Evolutionary conservation across 2,329 filamentous ascomycete genomes (phyloP).

Genomic region (Phialocephala subalpina): DNA sequence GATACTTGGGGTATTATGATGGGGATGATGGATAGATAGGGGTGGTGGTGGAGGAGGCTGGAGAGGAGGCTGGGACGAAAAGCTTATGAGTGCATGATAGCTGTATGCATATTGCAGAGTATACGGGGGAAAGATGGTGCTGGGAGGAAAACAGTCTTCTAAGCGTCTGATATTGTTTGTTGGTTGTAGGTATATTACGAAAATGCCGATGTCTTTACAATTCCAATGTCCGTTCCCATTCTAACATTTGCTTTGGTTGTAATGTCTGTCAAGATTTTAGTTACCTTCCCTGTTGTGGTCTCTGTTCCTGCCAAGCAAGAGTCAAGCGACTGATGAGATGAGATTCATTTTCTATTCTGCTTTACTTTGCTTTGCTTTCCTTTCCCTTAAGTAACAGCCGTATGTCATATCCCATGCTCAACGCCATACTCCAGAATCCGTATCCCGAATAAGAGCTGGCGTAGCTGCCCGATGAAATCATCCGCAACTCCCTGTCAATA

Average conservation of each 20-base stretch:
- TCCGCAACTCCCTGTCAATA: neutral
- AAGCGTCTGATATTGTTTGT: constrained; percentile 16
- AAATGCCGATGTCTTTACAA: neutral
- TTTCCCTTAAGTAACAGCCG: neutral
- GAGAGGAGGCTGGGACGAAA: no score
- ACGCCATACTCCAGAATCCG: neutral
- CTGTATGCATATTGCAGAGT: constrained; percentile 2
- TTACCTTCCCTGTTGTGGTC: neutral
- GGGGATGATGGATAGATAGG: neutral
- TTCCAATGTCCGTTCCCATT: neutral
- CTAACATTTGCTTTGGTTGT: neutral
- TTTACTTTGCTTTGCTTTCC: neutral
- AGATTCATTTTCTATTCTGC: neutral
- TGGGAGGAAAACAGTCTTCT: constrained; percentile 18
- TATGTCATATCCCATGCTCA: neutral
- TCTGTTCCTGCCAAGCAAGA: neutral
- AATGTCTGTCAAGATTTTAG: neutral
- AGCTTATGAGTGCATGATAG: neutral
- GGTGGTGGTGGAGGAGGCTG: neutral
- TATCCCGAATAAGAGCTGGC: neutral
- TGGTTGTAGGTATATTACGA: constrained; percentile 11
- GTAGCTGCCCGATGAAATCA: neutral
- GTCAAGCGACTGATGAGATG: neutral
- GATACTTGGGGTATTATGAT: neutral
- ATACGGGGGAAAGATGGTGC: neutral